Percentiles rank a stretch among this genome's conserved stretches.
Evolutionary conservation across 2,329 filamentous ascomycete species (phyloP).

Genomic region (Pseudogymnoascus sp.): DNA sequence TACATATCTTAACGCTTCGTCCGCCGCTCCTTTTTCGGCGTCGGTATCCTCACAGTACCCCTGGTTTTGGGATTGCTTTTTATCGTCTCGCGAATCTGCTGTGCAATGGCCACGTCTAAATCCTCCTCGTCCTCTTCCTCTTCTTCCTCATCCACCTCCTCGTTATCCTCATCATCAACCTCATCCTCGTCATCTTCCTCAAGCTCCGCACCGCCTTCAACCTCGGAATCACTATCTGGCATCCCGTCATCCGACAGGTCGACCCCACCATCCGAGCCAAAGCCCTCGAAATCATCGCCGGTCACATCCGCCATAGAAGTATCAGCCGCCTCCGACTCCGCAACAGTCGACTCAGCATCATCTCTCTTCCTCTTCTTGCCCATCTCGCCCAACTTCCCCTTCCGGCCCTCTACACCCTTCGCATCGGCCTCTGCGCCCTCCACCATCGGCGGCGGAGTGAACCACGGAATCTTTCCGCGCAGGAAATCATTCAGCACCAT

Average conservation of each 20-base stretch:
- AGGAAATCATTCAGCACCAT: constrained; percentile 97
- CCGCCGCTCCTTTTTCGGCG: constrained; percentile 27
- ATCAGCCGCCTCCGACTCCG: constrained; percentile 32
- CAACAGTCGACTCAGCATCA: constrained; percentile 38
- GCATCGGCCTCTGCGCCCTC: constrained; percentile 45
- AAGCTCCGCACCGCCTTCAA: constrained; percentile 24
- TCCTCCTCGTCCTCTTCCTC: constrained; percentile 22
- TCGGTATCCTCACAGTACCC: constrained; percentile 15
- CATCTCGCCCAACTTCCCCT: constrained; percentile 81
- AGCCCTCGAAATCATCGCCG: constrained; percentile 40
- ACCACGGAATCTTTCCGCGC: constrained; percentile 94
- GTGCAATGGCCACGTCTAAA: constrained; percentile 22
- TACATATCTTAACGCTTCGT: constrained; percentile 17
- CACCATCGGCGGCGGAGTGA: constrained; percentile 65
- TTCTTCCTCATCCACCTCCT: constrained; percentile 28
- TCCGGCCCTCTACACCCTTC: constrained; percentile 58
- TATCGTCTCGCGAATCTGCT: constrained; percentile 26
- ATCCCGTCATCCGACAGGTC: constrained; percentile 29
- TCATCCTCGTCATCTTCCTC: constrained; percentile 33
- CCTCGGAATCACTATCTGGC: constrained; percentile 29
- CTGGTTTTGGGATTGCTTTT: constrained; percentile 18
- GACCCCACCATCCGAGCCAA: constrained; percentile 34
- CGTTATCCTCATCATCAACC: constrained; percentile 37
- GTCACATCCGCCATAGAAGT: constrained; percentile 27
- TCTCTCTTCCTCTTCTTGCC: constrained; percentile 67